phyloP scores from a whole-genome alignment of 345 rosid genomes.

The Physaria fendleri region DNA sequence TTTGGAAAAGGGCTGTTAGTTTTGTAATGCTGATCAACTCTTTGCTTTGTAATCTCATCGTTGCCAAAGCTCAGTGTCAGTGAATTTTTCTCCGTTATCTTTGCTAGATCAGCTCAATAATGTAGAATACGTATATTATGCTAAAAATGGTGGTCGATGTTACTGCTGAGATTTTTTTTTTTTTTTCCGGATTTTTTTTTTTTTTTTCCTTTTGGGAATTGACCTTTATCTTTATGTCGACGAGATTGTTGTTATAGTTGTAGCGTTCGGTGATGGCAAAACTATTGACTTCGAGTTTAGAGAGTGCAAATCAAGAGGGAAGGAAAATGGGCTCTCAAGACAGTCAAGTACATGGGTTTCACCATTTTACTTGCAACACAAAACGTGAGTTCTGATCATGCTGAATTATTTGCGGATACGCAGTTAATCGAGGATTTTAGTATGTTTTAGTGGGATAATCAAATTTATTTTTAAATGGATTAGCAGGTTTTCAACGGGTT shows the following conservation, averaged over 20 bases:
- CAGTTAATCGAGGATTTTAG: background rate
- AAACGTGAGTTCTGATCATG: slow-evolving; percentile 37
- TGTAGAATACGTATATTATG: background rate
- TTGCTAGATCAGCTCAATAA: background rate
- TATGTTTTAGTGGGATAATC: background rate
- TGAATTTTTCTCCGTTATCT: background rate
- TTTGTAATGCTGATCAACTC: slow-evolving; percentile 2
- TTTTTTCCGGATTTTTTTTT: no score
- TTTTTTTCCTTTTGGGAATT: background rate
- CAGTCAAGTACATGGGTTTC: slow-evolving; percentile 25
- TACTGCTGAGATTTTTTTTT: background rate
- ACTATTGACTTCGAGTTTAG: slow-evolving; percentile 4
- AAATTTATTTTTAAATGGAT: background rate
- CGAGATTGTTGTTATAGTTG: slow-evolving; percentile 17
- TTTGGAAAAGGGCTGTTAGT: background rate
- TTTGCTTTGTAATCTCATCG: background rate
- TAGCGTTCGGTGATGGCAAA: slow-evolving; percentile 34
- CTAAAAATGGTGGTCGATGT: background rate
- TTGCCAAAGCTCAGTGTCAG: slow-evolving; percentile 1
- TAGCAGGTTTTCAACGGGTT: slow-evolving; percentile 53
- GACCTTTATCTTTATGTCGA: background rate
- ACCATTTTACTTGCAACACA: slow-evolving; percentile 28
- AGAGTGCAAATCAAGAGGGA: slow-evolving; percentile 9
- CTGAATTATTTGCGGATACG: background rate
- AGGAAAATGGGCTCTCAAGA: slow-evolving; percentile 23